These are phyloP conservation scores for Saccharomycopsis sp. DNA, from an alignment of 805 yeast genomes.

Conservation along the genomic window DNA sequence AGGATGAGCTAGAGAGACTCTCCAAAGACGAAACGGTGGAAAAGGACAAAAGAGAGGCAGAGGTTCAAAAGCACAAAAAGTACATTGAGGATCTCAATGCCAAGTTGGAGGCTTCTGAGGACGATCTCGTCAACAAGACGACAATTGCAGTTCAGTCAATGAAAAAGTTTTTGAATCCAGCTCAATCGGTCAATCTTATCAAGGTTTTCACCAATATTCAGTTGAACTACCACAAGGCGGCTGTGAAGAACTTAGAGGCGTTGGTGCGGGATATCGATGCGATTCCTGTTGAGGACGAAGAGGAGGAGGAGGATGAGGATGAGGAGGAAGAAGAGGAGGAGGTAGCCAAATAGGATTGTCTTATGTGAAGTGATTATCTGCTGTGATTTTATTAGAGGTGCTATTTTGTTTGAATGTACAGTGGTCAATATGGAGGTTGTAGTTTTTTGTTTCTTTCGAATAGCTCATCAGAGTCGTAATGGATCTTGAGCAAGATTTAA, in stretches of 20 bases:
- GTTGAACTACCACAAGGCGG: slow-evolving; percentile 52
- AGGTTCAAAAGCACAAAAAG: slow-evolving; percentile 26
- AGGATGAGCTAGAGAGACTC: slow-evolving; percentile 21
- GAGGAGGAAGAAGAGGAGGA: slow-evolving; percentile 22
- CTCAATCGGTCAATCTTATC: slow-evolving; percentile 55
- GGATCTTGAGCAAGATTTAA: too few species aligned
- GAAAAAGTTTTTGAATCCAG: slow-evolving; percentile 65
- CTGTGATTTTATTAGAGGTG: too few species aligned
- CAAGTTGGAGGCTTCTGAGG: slow-evolving; percentile 56
- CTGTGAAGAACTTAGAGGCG: slow-evolving; percentile 40
- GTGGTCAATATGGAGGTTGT: too few species aligned
- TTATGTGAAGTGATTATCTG: background rate
- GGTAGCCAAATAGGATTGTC: background rate
- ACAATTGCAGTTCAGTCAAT: slow-evolving; percentile 72
- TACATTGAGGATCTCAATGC: slow-evolving; percentile 45
- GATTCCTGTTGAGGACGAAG: slow-evolving; percentile 40
- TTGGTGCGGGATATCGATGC: slow-evolving; percentile 40
- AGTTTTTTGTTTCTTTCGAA: too few species aligned
- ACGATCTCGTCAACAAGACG: slow-evolving; percentile 73
- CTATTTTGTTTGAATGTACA: too few species aligned
- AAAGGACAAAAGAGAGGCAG: slow-evolving; percentile 11
- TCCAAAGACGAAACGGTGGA: slow-evolving; percentile 15
- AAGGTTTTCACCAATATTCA: slow-evolving; percentile 66
- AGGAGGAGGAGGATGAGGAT: slow-evolving; percentile 30
- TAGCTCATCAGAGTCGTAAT: too few species aligned